Evolutionary conservation across 1,139 yeast species (phyloP).

Genomic region (Suhomyces terraborum): DNA sequence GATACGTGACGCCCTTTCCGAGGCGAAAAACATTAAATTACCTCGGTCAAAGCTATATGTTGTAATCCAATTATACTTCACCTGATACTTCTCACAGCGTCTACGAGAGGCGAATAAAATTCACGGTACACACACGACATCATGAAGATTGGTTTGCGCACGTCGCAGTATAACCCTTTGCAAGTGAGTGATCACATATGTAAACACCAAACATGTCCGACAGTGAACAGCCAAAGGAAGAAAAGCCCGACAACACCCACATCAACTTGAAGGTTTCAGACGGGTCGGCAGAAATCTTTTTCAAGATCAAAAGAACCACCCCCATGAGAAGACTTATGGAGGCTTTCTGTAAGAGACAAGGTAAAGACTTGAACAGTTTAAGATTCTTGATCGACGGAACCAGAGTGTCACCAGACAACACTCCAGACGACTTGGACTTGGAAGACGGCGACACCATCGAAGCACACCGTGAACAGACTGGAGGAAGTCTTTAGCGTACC

Average conservation of each 20-base stretch:
- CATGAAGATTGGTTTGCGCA: slow-evolving; percentile 10
- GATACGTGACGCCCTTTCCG: too few relatives aligned
- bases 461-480: slow-evolving; percentile 95
- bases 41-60: too few relatives aligned
- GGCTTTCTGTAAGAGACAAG: slow-evolving; percentile 97
- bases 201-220: slow-evolving; percentile 31
- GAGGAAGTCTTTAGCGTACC: slow-evolving; percentile 39
- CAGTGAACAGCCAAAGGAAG: slow-evolving; percentile 54
- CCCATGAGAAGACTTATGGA: slow-evolving; percentile 95
- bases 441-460: slow-evolving; percentile 96
- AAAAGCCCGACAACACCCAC: slow-evolving; percentile 69
- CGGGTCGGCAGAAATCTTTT: slow-evolving; percentile 89
- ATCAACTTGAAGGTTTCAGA: slow-evolving; percentile 93
- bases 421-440: slow-evolving; percentile 90
- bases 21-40: too few relatives aligned
- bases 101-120: too few relatives aligned
- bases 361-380: slow-evolving; percentile 78
- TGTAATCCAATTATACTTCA: too few relatives aligned
- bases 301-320: slow-evolving; percentile 91
- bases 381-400: slow-evolving; percentile 94
- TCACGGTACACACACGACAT: not conserved
- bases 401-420: slow-evolving; percentile 81
- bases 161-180: not conserved
- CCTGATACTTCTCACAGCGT: too few relatives aligned
- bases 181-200: slow-evolving; percentile 1